Evolutionary conservation across 1,139 yeast species (phyloP), one percentile per base, ranked within the genome.

Genomic region (Geotrichum phurueaensis): DNA sequence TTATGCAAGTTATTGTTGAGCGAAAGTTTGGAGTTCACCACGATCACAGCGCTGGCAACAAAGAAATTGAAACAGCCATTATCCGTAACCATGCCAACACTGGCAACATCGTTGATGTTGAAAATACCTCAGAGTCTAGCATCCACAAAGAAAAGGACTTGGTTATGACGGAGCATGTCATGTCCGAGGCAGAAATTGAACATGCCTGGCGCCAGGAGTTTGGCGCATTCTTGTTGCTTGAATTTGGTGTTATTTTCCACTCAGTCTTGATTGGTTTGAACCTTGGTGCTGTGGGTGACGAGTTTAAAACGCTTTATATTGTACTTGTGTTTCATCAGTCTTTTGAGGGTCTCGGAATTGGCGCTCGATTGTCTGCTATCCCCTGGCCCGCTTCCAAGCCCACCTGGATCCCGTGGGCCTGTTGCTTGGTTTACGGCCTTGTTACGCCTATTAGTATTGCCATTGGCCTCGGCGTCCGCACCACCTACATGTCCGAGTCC

Each of bases 281-380:
- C 1, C 75, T 86, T 59, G 87, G 88, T 5, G 82, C 81, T 50
- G 80, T 86, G 20, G 86, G 83, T 65, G 94, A 87, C 70, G 62
- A 60, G 51, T 88, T 88, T 70, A 81, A 77, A 61, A 81, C 88
- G 10, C 77, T 88, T 61, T 88, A 87, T 73, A 79, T 86, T 67
- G 96, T 87, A 25, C 73, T 88, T 62, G 84, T 86, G 3, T 88
- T 88, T 81, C 96, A 88, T 73, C 96, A 63, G 61, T 80, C 86
- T 77, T 88, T 90, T 72, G 96, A 90, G 79, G 96, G 96, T 65
- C 80, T 89, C 59, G 96, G 96, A 70, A 79, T 89, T 69, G 96
- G 96, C 63, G 82, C 95, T 18, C 81, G 96, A 75, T 80, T 89
- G 60, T 89, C 96, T 10, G 81, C 83, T 33, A 82, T 87, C 9